Base-by-base conservation (phyloP, 2,329 filamentous ascomycete species). In the Trichoderma semiorbis region DNA sequence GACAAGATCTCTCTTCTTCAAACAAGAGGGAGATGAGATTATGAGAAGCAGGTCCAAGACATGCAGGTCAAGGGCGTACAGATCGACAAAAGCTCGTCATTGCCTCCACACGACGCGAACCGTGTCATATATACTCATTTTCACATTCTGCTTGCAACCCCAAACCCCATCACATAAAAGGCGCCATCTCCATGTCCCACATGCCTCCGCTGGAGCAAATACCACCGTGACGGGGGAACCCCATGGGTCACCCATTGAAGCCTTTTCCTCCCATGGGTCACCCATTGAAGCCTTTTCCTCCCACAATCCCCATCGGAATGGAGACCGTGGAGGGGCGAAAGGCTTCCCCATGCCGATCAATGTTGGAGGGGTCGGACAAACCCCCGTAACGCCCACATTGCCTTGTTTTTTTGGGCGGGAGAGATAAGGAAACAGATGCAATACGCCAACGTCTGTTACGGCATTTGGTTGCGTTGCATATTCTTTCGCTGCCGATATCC, bases 21-120 rank as follows among this genome's bases (percentile, higher is more conserved):
- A 36, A 32, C 12, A 67, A 16, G 24, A n/a, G 21, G 1, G 30
- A 8, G 28, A 47, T 50, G 18, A 36, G n/a, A 61, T 30, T 21
- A 16, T 36, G 28, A 50, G 30, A 30, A 61, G 39, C 32, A 62
- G 55, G 39, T 28, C n/a, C 39, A 61, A 61, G 67, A 69, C 57
- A 69, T 62, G 67, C 67, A 69, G 57, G 30, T 10, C 39, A 69
- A 69, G 67, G 67, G 67, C 61, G 57, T 36, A 69, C 57, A 53
- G 57, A 62, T 61, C 67, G 57, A 32, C 57, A 21, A 3, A 18
- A 62, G 57, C 28, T 24, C 30, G 61, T 69, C 28, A 39, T 30
- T 39, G 26, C 28, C 24, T 30, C 36, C 66, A 60, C 39, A 53
- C 67, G 28, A 32, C 57, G 12, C n/a, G 1, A 26, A 1, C 16